Percentiles rank a stretch among this genome's conserved stretches.
Conservation (phyloP, 1,139 yeast species). For the Candida dubliniensis region DNA sequence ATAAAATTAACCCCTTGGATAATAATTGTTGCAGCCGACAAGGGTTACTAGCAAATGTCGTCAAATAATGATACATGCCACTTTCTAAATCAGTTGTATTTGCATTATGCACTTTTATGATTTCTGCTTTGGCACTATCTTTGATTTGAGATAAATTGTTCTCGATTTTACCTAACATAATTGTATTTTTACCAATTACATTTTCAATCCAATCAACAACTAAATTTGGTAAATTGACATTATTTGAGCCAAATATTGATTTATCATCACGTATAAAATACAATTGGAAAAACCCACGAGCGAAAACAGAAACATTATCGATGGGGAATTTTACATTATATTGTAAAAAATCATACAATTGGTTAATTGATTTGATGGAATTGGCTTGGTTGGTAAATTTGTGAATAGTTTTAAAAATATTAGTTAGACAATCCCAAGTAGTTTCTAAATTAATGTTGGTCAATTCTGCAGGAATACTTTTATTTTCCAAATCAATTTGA, state of each 20-base stretch:
- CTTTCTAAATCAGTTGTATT: constrained; percentile 36
- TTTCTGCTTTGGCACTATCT: constrained; percentile 13
- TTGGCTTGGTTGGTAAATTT: constrained; percentile 23
- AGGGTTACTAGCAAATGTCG: constrained; percentile 66
- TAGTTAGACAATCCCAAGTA: constrained; percentile 32
- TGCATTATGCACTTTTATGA: constrained; percentile 6
- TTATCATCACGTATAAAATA: constrained; percentile 62
- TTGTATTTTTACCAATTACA: constrained; percentile 26
- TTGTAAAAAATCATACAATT: constrained; percentile 37
- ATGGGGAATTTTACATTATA: constrained; percentile 30
- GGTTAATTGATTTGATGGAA: constrained; percentile 26
- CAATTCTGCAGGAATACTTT: constrained; percentile 55
- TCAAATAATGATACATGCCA: constrained; percentile 55
- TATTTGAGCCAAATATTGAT: constrained; percentile 40
- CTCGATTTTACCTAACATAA: constrained; percentile 22
- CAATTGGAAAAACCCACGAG: constrained; percentile 62
- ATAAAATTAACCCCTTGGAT: constrained; percentile 55
- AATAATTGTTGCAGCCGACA: constrained; percentile 78
- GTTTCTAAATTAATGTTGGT: constrained; percentile 23
- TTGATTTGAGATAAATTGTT: constrained; percentile 23
- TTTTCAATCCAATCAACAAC: constrained; percentile 25
- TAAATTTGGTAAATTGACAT: constrained; percentile 17
- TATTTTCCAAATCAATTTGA: constrained; percentile 55
- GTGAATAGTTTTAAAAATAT: constrained; percentile 36
- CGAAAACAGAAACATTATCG: constrained; percentile 45